phyloP scores from a whole-genome alignment of 176 grass and related monocot genomes.

The Aegilops umbellulata region DNA sequence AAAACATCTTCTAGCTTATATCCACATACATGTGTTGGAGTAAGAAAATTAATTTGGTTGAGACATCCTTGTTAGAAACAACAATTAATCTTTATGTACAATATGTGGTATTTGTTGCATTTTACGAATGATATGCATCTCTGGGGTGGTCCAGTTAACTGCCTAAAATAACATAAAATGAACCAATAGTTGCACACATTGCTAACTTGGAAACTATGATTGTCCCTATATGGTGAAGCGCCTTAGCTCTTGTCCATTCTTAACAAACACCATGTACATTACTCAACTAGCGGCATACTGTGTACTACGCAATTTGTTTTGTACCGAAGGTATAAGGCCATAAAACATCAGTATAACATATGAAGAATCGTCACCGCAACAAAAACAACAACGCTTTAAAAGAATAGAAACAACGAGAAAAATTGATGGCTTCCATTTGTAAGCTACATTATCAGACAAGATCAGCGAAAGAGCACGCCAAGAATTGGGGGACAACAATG shows the following conservation, averaged over 20 bases:
- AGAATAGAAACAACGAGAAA: background rate
- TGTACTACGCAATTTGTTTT: constrained; percentile 1
- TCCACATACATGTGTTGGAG: background rate
- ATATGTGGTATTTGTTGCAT: background rate
- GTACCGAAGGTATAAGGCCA: background rate
- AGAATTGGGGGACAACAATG: constrained; percentile 4
- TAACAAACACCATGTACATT: background rate
- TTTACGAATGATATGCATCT: background rate
- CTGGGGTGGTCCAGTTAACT: background rate
- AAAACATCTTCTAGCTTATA: background rate
- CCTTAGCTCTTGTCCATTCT: background rate
- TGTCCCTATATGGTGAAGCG: background rate
- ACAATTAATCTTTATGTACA: background rate
- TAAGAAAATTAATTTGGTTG: background rate
- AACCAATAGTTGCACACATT: no score
- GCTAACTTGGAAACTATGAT: background rate
- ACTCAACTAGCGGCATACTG: background rate
- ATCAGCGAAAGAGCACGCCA: background rate
- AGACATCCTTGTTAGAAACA: background rate
- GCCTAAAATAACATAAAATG: background rate
- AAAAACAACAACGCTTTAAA: background rate
- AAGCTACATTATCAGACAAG: background rate
- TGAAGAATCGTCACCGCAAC: background rate
- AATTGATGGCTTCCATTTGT: background rate
- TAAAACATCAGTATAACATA: constrained; percentile 2